Conservation (phyloP, 2,329 filamentous ascomycete species). For the Aspergillus piperis region DNA sequence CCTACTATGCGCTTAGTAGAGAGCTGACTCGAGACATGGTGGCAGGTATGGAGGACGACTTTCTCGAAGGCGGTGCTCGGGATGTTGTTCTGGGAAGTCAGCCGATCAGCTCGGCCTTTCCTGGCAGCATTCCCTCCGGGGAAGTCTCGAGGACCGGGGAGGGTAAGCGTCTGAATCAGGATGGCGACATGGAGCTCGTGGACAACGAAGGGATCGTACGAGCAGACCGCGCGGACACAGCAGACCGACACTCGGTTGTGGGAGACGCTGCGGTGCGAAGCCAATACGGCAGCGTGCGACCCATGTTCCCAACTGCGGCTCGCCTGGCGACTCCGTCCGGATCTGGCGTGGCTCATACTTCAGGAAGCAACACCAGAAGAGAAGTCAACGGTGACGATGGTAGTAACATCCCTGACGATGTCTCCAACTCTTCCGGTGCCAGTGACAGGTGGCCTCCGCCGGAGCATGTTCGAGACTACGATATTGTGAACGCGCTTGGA, state of each 20-base stretch:
- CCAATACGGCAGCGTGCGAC: conserved; percentile 37
- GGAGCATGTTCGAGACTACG: conserved; percentile 42
- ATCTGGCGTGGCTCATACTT: conserved; percentile 13
- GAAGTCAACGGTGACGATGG: conserved; percentile 26
- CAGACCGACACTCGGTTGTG: conserved; percentile 63
- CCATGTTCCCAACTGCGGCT: conserved; percentile 35
- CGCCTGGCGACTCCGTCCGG: conserved; percentile 24
- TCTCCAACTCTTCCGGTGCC: conserved; percentile 30
- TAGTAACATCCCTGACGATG: conserved; percentile 24
- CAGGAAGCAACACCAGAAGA: conserved; percentile 18
- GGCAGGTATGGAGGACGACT: conserved; percentile 74
- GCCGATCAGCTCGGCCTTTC: conserved; percentile 76
- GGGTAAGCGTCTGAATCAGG: conserved; percentile 64
- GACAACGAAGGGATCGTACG: conserved; percentile 63
- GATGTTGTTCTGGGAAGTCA: conserved; percentile 75
- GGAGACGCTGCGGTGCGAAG: conserved; percentile 46
- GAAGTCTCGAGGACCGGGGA: conserved; percentile 63
- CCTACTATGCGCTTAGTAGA: conserved; percentile 87
- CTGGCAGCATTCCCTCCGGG: conserved; percentile 66
- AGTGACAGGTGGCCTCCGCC: conserved; percentile 42
- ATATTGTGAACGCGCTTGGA: conserved; percentile 47
- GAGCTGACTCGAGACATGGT: conserved; percentile 85
- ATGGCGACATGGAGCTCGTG: conserved; percentile 66
- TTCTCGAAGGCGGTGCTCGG: conserved; percentile 72
- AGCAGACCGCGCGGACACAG: conserved; percentile 62